phyloP scores from a whole-genome alignment of 2,329 filamentous ascomycete species.

The Ascochyta clinopodiicola region DNA sequence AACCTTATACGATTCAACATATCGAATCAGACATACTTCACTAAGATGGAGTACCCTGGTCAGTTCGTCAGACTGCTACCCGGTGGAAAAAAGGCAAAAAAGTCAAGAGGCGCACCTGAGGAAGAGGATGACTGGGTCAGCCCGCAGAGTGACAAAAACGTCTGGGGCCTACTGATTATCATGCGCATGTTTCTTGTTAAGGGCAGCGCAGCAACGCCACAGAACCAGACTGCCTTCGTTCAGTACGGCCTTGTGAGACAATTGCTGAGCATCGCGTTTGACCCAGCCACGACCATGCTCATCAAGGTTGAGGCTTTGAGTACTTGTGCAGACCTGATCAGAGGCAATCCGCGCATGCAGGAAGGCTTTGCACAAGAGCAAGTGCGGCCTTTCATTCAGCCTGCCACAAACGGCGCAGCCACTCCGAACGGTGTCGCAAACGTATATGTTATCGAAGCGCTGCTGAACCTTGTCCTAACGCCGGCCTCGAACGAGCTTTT shows the following conservation, averaged over 20 bases:
- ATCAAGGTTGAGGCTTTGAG: conserved; percentile 87
- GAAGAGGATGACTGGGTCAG: conserved; percentile 77
- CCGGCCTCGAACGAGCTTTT: conserved; percentile 71
- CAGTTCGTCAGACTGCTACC: conserved; percentile 73
- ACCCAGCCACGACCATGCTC: conserved; percentile 70
- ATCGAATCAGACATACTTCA: conserved; percentile 92
- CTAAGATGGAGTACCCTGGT: conserved; percentile 83
- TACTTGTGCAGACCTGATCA: conserved; percentile 87
- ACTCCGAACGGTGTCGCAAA: conserved; percentile 61
- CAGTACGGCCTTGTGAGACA: conserved; percentile 80
- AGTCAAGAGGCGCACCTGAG: conserved; percentile 58
- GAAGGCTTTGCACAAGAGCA: conserved; percentile 88
- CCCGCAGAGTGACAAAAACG: conserved; percentile 82
- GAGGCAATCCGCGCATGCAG: conserved; percentile 79
- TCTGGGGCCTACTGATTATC: conserved; percentile 87
- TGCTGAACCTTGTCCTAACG: conserved; percentile 81
- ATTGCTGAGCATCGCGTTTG: conserved; percentile 83
- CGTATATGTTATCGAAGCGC: conserved; percentile 91
- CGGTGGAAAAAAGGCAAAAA: conserved; percentile 63
- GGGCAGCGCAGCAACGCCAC: conserved; percentile 78
- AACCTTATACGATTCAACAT: conserved; percentile 87
- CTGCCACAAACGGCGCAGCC: conserved; percentile 50
- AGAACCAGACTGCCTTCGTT: conserved; percentile 87
- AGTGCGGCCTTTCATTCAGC: conserved; percentile 67
- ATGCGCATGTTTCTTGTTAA: conserved; percentile 83